Percentiles rank a stretch among this genome's conserved stretches.
These are phyloP conservation scores for Wolfiporia cocos DNA, from an alignment of 1,284 basidiomycete species.

Conservation along the genomic window DNA sequence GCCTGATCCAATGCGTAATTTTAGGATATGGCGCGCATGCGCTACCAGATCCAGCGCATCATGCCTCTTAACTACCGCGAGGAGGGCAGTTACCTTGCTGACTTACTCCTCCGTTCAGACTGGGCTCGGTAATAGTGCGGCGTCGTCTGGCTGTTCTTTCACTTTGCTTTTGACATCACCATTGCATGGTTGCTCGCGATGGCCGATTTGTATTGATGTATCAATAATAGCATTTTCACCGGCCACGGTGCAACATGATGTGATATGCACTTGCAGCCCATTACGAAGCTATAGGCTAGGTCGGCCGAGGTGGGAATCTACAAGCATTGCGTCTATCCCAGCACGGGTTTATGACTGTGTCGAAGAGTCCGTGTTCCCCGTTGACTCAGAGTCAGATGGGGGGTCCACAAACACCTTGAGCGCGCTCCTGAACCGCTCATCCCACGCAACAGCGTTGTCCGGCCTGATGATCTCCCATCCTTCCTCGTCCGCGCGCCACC, in stretches of 20 bases:
- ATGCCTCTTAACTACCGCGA: slow-evolving; percentile 64
- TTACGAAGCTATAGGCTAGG: no score
- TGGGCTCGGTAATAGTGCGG: slow-evolving; percentile 17
- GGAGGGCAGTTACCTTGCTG: slow-evolving; percentile 59
- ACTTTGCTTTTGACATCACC: no score
- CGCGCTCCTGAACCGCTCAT: slow-evolving; percentile 62
- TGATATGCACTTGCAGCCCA: no score
- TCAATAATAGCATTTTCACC: no score
- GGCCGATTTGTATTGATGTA: no score
- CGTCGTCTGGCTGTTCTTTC: no score
- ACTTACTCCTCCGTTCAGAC: slow-evolving; percentile 34
- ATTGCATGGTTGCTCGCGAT: no score
- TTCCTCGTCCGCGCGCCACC: slow-evolving; percentile 73
- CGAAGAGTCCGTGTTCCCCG: no score
- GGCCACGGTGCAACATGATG: no score
- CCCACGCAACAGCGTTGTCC: slow-evolving; percentile 64
- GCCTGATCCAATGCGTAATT: background rate
- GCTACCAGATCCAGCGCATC: slow-evolving; percentile 77
- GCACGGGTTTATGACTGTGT: no score
- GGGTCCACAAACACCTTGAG: slow-evolving; percentile 60
- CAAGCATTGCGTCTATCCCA: no score
- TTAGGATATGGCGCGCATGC: slow-evolving; percentile 73
- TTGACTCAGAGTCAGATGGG: slow-evolving; percentile 12
- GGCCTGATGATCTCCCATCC: slow-evolving; percentile 78
- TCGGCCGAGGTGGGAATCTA: no score